phyloP scores from a whole-genome alignment of 768 basidiomycete genomes.

The Lyophyllum decastes region DNA sequence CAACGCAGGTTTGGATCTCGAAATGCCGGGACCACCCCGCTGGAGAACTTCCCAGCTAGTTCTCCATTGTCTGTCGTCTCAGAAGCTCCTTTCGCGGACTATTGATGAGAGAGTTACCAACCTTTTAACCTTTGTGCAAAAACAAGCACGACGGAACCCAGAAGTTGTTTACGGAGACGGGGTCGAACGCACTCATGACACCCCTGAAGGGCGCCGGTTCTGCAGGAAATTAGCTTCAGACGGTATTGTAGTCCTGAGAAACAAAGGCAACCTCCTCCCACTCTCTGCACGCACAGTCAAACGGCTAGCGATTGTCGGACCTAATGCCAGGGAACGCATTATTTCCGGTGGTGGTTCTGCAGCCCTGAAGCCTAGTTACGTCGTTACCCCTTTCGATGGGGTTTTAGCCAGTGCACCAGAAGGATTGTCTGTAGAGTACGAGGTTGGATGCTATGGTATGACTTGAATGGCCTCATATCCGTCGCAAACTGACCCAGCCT shows the following conservation, averaged over 20 bases:
- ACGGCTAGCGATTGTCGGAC: slow-evolving; percentile 66
- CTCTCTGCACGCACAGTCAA: slow-evolving; percentile 37
- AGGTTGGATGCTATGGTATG: slow-evolving; percentile 67
- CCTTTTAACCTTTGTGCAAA: slow-evolving; percentile 59
- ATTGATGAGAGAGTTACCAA: slow-evolving; percentile 52
- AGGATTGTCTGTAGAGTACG: slow-evolving; percentile 52
- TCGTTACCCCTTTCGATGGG: slow-evolving; percentile 65
- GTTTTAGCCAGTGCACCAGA: slow-evolving; percentile 50
- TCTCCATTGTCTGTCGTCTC: slow-evolving; percentile 34
- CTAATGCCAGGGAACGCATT: slow-evolving; percentile 64
- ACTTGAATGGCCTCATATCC: slow-evolving; percentile 1
- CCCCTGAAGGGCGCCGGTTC: slow-evolving; percentile 51
- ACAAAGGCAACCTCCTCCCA: slow-evolving; percentile 57
- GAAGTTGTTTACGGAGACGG: slow-evolving; percentile 67
- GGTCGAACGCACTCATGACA: slow-evolving; percentile 54
- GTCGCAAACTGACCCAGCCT: neutral
- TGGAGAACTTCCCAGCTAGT: slow-evolving; percentile 57
- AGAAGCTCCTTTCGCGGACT: slow-evolving; percentile 49
- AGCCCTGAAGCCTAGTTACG: slow-evolving; percentile 67
- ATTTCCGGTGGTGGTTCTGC: slow-evolving; percentile 82
- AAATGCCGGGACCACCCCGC: slow-evolving; percentile 75
- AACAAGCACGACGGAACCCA: slow-evolving; percentile 53
- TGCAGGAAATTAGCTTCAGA: slow-evolving; percentile 59
- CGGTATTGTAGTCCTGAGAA: slow-evolving; percentile 69
- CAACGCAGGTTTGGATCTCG: slow-evolving; percentile 77